phyloP scores from a whole-genome alignment of 371 early-diverging fungal genomes.

The Rhizomucor pusillus region DNA sequence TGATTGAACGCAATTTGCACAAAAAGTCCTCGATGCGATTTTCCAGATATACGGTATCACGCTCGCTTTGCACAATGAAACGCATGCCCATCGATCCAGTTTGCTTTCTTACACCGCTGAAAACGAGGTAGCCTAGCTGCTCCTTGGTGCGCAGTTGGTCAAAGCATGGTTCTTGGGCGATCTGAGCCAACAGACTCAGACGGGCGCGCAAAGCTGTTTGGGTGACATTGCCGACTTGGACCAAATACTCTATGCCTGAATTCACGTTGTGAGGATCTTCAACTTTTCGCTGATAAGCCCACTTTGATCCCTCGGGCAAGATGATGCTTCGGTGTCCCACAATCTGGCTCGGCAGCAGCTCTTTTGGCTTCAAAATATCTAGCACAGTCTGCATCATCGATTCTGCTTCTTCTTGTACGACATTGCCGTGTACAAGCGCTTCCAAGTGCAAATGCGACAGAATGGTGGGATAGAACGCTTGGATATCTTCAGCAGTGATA shows the following conservation, averaged over 20 bases:
- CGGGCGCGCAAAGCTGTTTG: conserved; percentile 59
- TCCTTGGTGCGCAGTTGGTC: conserved; percentile 92
- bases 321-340: conserved; percentile 64
- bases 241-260: conserved; percentile 81
- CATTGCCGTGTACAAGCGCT: conserved; percentile 85
- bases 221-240: conserved; percentile 64
- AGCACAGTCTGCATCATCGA: conserved; percentile 54
- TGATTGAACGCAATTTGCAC: conserved; percentile 40
- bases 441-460: conserved; percentile 71
- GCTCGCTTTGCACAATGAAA: conserved; percentile 86
- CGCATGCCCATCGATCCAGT: conserved; percentile 67
- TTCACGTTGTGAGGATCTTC: conserved; percentile 81
- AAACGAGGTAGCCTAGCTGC: conserved; percentile 80
- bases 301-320: conserved; percentile 58
- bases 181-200: conserved; percentile 72
- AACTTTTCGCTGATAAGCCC: conserved; percentile 64
- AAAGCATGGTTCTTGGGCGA: conserved; percentile 87
- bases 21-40: conserved; percentile 80
- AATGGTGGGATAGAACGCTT: conserved; percentile 68
- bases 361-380: conserved; percentile 52
- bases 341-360: conserved; percentile 61
- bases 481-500: conserved; percentile 72
- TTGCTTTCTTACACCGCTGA: conserved; percentile 66
- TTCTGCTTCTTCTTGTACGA: conserved; percentile 63
- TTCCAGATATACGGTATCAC: conserved; percentile 81